Evolutionary conservation across 257 asterid genomes (phyloP).

Genomic region (Marsdenia floribunda): DNA sequence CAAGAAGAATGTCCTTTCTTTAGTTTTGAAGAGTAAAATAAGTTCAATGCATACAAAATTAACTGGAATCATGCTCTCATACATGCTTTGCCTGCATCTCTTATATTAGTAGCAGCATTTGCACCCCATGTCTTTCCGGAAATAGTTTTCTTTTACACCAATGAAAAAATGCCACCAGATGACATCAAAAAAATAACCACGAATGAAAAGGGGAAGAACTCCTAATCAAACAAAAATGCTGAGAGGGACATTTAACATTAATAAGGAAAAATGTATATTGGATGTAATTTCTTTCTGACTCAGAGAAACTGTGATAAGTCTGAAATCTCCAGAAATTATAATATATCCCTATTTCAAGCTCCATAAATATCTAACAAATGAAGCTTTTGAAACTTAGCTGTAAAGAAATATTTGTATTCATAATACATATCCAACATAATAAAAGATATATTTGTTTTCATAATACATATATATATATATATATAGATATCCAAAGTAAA

Average conservation of each 20-base stretch:
- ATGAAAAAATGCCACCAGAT: not conserved
- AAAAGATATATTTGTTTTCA: too few relatives aligned
- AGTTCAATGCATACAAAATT: not conserved
- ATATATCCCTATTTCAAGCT: not conserved
- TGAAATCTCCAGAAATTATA: not conserved
- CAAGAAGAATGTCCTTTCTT: not conserved
- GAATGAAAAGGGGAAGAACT: not conserved
- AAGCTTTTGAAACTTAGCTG: not conserved
- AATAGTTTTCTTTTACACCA: not conserved
- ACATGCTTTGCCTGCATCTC: not conserved
- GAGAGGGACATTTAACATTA: not conserved
- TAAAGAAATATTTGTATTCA: constrained; percentile 5
- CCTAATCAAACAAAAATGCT: not conserved
- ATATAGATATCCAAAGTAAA: not conserved
- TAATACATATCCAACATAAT: too few relatives aligned
- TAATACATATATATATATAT: too few relatives aligned
- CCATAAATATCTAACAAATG: not conserved
- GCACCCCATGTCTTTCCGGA: not conserved
- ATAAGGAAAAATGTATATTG: not conserved
- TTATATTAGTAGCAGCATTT: not conserved
- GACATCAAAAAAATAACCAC: not conserved
- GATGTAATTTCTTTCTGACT: not conserved
- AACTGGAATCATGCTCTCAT: not conserved
- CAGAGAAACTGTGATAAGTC: not conserved
- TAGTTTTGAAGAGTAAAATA: not conserved